These are phyloP conservation scores for Diaporthe amygdali DNA, from an alignment of 2,329 filamentous ascomycete genomes.

Conservation along the genomic window DNA sequence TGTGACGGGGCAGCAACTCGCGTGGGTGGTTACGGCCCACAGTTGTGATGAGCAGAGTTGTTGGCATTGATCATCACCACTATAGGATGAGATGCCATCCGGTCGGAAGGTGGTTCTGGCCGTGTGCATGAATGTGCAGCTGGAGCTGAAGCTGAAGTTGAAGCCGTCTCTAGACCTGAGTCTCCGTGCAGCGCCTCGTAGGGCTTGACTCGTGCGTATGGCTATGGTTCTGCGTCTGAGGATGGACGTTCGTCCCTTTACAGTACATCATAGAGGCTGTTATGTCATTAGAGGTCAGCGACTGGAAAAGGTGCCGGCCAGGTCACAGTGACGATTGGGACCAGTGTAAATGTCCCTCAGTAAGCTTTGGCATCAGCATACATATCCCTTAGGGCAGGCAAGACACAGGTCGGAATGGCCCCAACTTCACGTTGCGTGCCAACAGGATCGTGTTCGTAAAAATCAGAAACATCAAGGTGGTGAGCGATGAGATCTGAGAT, in stretches of 20 bases:
- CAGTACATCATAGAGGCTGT: no score
- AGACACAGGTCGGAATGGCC: neutral
- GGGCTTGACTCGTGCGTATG: neutral
- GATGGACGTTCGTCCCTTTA: neutral
- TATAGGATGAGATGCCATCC: neutral
- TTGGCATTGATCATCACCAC: neutral
- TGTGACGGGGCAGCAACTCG: neutral
- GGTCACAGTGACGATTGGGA: no score
- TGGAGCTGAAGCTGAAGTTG: neutral
- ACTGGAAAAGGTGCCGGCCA: no score
- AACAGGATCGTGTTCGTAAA: neutral
- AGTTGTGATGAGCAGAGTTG: neutral
- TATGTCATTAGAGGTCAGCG: no score
- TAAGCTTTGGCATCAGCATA: no score
- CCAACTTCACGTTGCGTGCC: neutral
- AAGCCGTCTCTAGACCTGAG: neutral
- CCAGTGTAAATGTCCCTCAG: no score
- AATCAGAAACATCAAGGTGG: neutral
- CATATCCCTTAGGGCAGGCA: no score
- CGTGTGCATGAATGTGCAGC: neutral
- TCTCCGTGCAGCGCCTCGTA: neutral
- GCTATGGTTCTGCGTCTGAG: neutral
- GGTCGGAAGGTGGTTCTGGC: neutral
- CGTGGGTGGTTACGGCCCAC: no score
- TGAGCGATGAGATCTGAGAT: neutral